Percentiles rank a stretch among this genome's conserved stretches.
Conservation (phyloP, 768 basidiomycete genomes). For the Calvatia gigantea region DNA sequence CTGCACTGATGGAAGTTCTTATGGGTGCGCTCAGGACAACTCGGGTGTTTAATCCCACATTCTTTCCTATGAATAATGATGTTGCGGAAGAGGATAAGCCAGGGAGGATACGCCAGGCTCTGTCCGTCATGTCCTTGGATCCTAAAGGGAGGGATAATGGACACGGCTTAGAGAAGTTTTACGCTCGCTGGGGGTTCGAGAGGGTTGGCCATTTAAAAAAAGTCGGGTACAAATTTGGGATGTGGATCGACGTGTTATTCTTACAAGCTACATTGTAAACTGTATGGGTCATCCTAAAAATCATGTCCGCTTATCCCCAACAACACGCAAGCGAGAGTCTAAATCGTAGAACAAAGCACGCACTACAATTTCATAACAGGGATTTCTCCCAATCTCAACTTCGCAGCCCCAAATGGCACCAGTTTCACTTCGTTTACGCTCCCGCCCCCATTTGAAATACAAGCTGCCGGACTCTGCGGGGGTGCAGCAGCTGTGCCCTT, state of each 20-base stretch:
- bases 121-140: slow-evolving; percentile 20
- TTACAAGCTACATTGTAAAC: slow-evolving; percentile 17
- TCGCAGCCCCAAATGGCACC: slow-evolving; percentile 37
- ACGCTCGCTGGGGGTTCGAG: slow-evolving; percentile 19
- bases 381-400: slow-evolving; percentile 37
- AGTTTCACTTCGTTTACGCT: slow-evolving; percentile 30
- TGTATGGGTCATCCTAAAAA: no score
- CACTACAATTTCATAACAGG: slow-evolving; percentile 29
- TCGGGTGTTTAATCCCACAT: neutral
- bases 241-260: slow-evolving; percentile 19
- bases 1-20: slow-evolving; percentile 11
- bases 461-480: slow-evolving; percentile 30
- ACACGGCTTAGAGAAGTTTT: slow-evolving; percentile 19
- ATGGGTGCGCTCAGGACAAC: neutral
- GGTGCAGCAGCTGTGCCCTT: slow-evolving; percentile 32
- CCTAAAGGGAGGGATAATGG: slow-evolving; percentile 14
- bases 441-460: slow-evolving; percentile 22
- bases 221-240: slow-evolving; percentile 21
- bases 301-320: no score
- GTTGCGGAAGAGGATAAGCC: neutral
- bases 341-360: no score
- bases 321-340: no score
- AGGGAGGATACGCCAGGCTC: slow-evolving; percentile 13
- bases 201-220: slow-evolving; percentile 18
- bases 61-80: neutral